Evolutionary conservation across 2,329 filamentous ascomycete species (phyloP).

Genomic region (Trichoderma hamatum): DNA sequence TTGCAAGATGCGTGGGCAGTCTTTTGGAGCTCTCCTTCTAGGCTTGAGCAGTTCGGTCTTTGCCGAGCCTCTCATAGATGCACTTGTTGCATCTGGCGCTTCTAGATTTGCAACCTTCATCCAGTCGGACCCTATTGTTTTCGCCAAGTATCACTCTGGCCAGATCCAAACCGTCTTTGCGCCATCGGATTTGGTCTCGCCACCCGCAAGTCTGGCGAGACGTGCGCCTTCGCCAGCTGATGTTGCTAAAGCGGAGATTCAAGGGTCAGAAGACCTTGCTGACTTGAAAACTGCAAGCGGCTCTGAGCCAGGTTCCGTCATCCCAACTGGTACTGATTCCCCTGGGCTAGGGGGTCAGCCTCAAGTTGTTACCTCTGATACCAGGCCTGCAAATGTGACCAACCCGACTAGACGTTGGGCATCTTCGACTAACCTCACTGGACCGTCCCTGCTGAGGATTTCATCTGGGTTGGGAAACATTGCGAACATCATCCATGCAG

Average conservation of each 20-base stretch:
- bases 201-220: not conserved
- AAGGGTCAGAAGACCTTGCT: not conserved
- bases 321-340: not conserved
- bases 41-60: not conserved
- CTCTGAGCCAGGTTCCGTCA: not conserved
- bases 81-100: not conserved
- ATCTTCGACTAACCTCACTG: not conserved
- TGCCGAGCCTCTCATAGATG: not conserved
- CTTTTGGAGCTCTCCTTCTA: not conserved
- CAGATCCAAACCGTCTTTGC: slow-evolving; percentile 4
- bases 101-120: not conserved
- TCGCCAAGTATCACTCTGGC: not conserved
- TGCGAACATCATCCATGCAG: not conserved
- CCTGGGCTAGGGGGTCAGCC: not conserved
- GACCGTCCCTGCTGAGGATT: not conserved
- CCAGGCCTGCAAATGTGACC: slow-evolving; percentile 5
- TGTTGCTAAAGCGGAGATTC: not conserved
- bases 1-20: not conserved
- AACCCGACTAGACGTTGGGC: not conserved
- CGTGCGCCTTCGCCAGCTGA: not conserved
- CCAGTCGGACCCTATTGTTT: not conserved
- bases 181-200: not conserved
- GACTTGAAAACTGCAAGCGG: not conserved
- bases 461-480: not conserved
- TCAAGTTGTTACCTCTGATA: not conserved